Evolutionary conservation across 495 filamentous ascomycete genomes (phyloP), one percentile per base, ranked within the genome.

Genomic region (Penicillium canariense): DNA sequence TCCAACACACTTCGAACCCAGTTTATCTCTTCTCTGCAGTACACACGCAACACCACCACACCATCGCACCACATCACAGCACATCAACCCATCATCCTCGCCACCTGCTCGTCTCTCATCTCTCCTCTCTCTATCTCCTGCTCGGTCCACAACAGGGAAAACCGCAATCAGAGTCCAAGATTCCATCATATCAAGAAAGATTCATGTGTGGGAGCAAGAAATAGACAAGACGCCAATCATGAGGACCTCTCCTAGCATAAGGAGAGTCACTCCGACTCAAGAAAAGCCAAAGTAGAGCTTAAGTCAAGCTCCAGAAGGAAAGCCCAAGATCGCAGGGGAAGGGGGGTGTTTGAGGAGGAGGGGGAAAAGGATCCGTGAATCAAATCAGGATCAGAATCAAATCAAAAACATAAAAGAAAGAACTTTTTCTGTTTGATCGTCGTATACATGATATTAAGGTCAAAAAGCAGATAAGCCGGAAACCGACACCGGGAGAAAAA

Each of bases 211-310:
- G 65, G 65, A 69, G 68, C 50, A 65, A 56, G 51, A 57, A 71
- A 70, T 60, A 74, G 67, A 61, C 52, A 67, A 69, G 71, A 74
- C 73, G 73, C 72, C 72, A 71, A 68, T 72, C 70, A 63, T 75
- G 68, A 76, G 71, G 69, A 70, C 67, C 68, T 63, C 68, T 48
- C 56, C 39, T 23, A 22, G 43, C 1, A 22, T 18, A 27, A 17
- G 7, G 28, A 17, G n/a, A 14, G 30, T 2, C 7, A n/a, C 22
- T 14, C 8, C n/a, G 8, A 18, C n/a, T n/a, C n/a, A 15, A 30
- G 43, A 5, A 5, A 46, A 46, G n/a, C n/a, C 3, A 25, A 30
- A 10, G 27, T 28, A 32, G 30, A 32, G 9, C 23, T 18, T n/a
- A 45, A 26, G 14, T 12, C 3, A 5, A 27, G 42, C 1, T 7